Percentiles rank a stretch among this genome's conserved stretches.
These are phyloP conservation scores for Coffea humblotiana DNA, from an alignment of 305 asterid species.

Conservation along the genomic window DNA sequence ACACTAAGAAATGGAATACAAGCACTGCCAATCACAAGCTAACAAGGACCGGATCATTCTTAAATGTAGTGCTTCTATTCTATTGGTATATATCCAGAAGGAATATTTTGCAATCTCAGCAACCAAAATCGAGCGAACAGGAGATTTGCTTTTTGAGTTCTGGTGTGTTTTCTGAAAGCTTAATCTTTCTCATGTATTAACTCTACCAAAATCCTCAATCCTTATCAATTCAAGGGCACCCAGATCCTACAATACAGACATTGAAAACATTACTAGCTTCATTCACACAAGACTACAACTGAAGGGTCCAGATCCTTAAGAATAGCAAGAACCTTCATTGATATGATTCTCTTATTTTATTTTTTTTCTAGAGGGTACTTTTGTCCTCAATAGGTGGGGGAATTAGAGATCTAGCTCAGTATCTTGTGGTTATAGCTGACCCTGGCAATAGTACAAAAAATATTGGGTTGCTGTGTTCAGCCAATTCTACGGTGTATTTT, in stretches of 20 bases:
- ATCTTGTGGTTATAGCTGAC: neutral
- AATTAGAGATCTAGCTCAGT: neutral
- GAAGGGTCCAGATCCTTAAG: neutral
- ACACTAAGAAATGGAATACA: neutral
- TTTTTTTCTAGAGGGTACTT: neutral
- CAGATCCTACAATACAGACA: neutral
- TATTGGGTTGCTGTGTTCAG: neutral
- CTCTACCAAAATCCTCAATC: too few relatives aligned
- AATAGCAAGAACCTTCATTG: neutral
- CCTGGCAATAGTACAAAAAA: neutral
- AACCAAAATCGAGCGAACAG: neutral
- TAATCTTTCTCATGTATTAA: neutral
- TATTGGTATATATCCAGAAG: neutral
- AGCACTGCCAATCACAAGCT: neutral
- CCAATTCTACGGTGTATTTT: neutral
- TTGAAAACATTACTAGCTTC: neutral
- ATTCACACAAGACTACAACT: neutral
- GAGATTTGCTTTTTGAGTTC: neutral
- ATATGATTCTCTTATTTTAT: neutral
- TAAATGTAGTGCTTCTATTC: neutral
- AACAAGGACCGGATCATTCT: neutral
- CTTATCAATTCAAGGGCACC: neutral
- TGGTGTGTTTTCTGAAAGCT: neutral
- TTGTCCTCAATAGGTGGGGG: neutral
- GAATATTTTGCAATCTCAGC: neutral